These are phyloP conservation scores for Amborella trichopoda DNA, from an alignment of 164 flowering plant species.

Conservation along the genomic window DNA sequence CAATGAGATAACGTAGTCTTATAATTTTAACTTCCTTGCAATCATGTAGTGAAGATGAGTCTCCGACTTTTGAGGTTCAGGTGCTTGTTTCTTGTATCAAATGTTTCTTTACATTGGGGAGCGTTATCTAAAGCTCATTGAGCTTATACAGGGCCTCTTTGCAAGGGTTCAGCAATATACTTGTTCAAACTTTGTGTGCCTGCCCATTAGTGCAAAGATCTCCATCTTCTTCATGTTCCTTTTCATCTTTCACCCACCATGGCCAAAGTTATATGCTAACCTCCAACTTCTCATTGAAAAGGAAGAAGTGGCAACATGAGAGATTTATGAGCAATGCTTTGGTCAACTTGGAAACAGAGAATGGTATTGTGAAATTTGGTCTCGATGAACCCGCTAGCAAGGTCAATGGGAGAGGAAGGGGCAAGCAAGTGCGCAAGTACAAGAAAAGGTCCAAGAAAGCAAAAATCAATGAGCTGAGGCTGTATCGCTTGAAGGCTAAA, in stretches of 20 bases:
- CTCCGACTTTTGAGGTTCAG: too few relatives aligned
- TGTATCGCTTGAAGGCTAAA: slow-evolving; percentile 68
- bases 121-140: background rate
- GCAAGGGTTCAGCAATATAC: background rate
- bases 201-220: background rate
- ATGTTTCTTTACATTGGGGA: too few relatives aligned
- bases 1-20: too few relatives aligned
- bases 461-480: slow-evolving; percentile 67
- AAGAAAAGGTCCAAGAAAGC: slow-evolving; percentile 47
- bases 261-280: too few relatives aligned
- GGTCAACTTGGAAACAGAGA: slow-evolving; percentile 37
- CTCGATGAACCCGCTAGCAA: slow-evolving; percentile 21
- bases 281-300: too few relatives aligned
- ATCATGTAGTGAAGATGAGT: too few relatives aligned
- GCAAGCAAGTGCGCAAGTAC: slow-evolving; percentile 21
- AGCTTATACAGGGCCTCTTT: background rate
- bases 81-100: too few relatives aligned
- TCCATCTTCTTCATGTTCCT: background rate
- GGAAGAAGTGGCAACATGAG: slow-evolving; percentile 13
- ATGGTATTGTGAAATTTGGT: slow-evolving; percentile 54
- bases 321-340: slow-evolving; percentile 31
- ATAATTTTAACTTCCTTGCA: too few relatives aligned
- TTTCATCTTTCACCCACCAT: background rate
- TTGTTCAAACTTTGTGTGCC: background rate
- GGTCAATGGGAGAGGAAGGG: slow-evolving; percentile 9